Evolutionary conservation across 1,139 yeast genomes (phyloP).

Genomic region (Suhomyces bokatorum): DNA sequence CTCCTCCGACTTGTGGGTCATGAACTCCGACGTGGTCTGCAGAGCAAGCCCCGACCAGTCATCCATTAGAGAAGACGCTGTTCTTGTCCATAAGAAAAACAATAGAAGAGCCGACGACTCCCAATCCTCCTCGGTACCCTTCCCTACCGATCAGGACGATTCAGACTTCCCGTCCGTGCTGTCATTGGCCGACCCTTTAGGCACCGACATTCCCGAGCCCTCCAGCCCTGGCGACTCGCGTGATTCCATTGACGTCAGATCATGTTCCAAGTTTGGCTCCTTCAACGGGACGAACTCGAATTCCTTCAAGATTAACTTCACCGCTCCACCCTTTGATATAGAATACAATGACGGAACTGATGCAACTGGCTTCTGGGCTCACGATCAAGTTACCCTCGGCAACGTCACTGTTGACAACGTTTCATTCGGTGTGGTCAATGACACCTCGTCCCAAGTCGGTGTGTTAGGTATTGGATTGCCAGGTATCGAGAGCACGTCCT

Average conservation of each 20-base stretch:
- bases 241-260: too few relatives aligned
- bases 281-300: slow-evolving; percentile 37
- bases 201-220: too few relatives aligned
- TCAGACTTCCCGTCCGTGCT: slow-evolving; percentile 2
- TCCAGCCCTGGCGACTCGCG: slow-evolving; percentile 18
- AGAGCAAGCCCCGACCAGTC: background rate
- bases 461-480: slow-evolving; percentile 58
- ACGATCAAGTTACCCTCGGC: slow-evolving; percentile 44
- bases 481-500: slow-evolving; percentile 45
- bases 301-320: slow-evolving; percentile 32
- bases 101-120: too few relatives aligned
- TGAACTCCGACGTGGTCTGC: slow-evolving; percentile 36
- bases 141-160: slow-evolving; percentile 2
- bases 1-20: slow-evolving; percentile 49
- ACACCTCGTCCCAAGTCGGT: slow-evolving; percentile 44
- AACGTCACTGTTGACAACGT: slow-evolving; percentile 42
- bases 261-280: slow-evolving; percentile 44
- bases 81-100: background rate
- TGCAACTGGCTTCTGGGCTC: slow-evolving; percentile 63
- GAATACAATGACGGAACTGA: slow-evolving; percentile 62
- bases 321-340: slow-evolving; percentile 43
- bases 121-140: background rate
- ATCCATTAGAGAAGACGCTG: background rate
- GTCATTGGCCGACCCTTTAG: slow-evolving; percentile 1
- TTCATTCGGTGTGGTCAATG: slow-evolving; percentile 53